Base-by-base conservation (phyloP, 495 filamentous ascomycete genomes). In the Astrothelium macrocarpum region DNA sequence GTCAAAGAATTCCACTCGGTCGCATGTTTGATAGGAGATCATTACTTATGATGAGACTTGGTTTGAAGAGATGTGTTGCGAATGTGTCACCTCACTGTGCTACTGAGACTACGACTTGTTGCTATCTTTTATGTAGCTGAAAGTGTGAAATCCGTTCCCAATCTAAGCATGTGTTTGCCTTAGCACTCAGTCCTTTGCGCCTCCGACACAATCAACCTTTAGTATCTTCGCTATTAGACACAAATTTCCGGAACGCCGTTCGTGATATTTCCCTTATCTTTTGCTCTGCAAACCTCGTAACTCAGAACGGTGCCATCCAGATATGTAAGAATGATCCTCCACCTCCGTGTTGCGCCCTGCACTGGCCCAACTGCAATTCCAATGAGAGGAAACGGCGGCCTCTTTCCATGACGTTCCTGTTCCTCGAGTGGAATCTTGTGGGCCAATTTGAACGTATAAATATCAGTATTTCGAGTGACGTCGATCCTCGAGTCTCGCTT, bases 311-410 rank as follows among this genome's bases (percentile, higher is more conserved):
- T 84, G 65, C 90, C 86, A 73, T 96, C 84, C 66, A 79, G 77
- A 75, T 88, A 97, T 32, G 85, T 81, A 68, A 96, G 74, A 64
- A 96, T 75, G 43, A 97, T 67, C 31, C 93, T 77, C 74, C 88
- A 95, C 53, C 81, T 75, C 70, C 75, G 75, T 28, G 73, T 63
- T 32, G 65, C 66, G 4, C 87, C 87, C 69, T 87, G 86, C 45
- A 89, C 77, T 0, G 87, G 87, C 5, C 81, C 77, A 3, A 84
- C 81, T 32, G 78, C 78, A 59, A 83, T 78, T 23, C 82, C 87
- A 64, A 82, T 73, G 32, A 85, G 76, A 2, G 80, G 76, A 3
- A 68, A 67, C 3, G 73, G 71, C 2, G 82, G 81, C 32, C 78
- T 71, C 36, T 76, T 60, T 10, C 74, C 72, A 18, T 73, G 65